Evolutionary conservation across 768 basidiomycete species (phyloP), one percentile per base, ranked within the genome.

Genomic region (Boletus rubroflammeus): DNA sequence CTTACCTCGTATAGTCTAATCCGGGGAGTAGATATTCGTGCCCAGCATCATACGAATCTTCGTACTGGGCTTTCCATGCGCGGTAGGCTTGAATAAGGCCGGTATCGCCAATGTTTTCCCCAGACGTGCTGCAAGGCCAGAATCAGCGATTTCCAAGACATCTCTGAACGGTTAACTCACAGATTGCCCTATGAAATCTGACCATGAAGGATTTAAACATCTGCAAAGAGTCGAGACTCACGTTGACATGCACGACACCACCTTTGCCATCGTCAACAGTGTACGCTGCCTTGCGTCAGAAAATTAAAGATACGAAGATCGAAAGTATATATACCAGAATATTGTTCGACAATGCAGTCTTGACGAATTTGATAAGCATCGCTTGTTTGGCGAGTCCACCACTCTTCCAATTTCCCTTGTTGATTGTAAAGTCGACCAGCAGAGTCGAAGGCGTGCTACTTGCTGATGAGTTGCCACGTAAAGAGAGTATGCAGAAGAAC

Each of bases 381-480:
- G 62, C 86, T 90, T 3, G 96, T 98, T 39, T 76, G 73, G 56
- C 94, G 90, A 3, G 90, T 87, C 94, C 94, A 98, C 94, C 94
- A 98, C 62, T 93, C 78, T 54, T 88, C 84, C 13, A 94, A 74
- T 71, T 87, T 87, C 48, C 96, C 97, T 38, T 88, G 73, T 67
- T 92, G 88, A 67, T 98, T 94, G 69, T 95, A 99, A 61, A 94
- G 76, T 47, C 90, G 78, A 8, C 94, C 95, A 49, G 90, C 81
- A 47, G 92, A 90, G 69, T 95, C 94, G 62, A 95, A 94, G 2
- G 90, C 90, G 63, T 94, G 91, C 87, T 94, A 54, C 28, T 42
- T 23, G 42, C 28, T 32, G 34, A 43, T 50, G 23, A 47, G 53
- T 49, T 40, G 9, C 36, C 9, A 17, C 2, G 8, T 35, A 9